Evolutionary conservation across 1,139 yeast species (phyloP).

Genomic region (Lodderomyces theae): DNA sequence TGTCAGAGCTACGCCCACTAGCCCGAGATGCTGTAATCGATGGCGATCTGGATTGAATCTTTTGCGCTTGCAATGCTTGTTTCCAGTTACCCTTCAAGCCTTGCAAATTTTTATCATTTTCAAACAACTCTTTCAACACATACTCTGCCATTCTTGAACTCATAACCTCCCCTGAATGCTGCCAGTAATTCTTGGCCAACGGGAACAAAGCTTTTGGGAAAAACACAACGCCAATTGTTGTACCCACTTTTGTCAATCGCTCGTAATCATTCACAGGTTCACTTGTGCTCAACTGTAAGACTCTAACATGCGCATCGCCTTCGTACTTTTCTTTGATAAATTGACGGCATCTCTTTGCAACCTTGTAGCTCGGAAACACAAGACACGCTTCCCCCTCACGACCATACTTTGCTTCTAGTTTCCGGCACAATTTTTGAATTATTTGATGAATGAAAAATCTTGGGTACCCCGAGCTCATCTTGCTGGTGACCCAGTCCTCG

Average conservation of each 20-base stretch:
- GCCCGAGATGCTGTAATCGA: constrained; percentile 27
- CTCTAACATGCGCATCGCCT: constrained; percentile 45
- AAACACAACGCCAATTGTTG: constrained; percentile 74
- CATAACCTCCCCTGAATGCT: constrained; percentile 92
- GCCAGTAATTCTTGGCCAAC: constrained; percentile 88
- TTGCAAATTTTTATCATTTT: constrained; percentile 17
- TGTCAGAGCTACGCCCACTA: constrained; percentile 7
- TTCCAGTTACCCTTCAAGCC: constrained; percentile 20
- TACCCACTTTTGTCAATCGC: constrained; percentile 55
- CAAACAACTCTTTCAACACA: constrained; percentile 60
- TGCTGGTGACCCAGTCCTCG: constrained; percentile 73
- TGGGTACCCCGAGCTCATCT: constrained; percentile 88
- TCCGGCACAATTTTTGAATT: constrained; percentile 58
- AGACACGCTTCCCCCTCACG: constrained; percentile 70
- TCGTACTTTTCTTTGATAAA: constrained; percentile 51
- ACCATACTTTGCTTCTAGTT: constrained; percentile 62
- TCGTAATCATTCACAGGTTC: constrained; percentile 62
- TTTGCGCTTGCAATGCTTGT: constrained; percentile 39
- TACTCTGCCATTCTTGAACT: constrained; percentile 89
- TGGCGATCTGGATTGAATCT: constrained; percentile 35
- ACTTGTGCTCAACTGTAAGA: constrained; percentile 76
- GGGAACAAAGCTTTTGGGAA: constrained; percentile 57
- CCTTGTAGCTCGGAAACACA: constrained; percentile 72
- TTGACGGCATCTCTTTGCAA: constrained; percentile 83
- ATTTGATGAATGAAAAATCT: constrained; percentile 76